These are phyloP conservation scores for Zygoascus ofunaensis DNA, from an alignment of 805 yeast genomes.

Conservation along the genomic window DNA sequence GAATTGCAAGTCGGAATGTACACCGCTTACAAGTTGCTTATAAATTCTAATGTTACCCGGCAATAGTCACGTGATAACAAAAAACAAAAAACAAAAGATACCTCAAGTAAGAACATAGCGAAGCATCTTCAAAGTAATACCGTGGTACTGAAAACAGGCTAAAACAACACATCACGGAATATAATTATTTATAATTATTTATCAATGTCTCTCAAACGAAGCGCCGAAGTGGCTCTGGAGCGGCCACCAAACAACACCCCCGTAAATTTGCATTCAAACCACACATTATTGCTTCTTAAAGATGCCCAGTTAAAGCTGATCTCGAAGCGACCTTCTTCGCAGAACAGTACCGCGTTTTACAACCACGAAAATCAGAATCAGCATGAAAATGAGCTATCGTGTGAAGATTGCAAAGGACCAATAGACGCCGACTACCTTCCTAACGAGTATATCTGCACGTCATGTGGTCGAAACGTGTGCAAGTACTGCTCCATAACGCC, in stretches of 20 bases:
- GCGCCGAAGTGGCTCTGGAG: neutral
- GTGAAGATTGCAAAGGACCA: conserved; percentile 14
- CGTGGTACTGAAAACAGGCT: too few species aligned
- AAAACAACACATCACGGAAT: too few species aligned
- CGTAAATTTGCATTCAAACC: neutral
- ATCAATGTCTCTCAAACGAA: neutral
- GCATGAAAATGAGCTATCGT: conserved; percentile 1
- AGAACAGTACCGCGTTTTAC: too few species aligned
- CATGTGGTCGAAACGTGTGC: conserved; percentile 14
- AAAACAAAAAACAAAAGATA: too few species aligned
- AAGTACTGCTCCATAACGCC: conserved; percentile 15
- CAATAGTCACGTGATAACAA: too few species aligned
- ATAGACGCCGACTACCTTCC: conserved; percentile 5
- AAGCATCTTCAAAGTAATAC: too few species aligned
- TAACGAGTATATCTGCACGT: conserved; percentile 9
- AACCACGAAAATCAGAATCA: too few species aligned
- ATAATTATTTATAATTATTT: too few species aligned
- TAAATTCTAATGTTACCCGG: neutral
- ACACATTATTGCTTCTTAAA: neutral
- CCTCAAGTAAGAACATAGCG: too few species aligned
- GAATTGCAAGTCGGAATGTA: neutral
- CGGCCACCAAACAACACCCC: neutral
- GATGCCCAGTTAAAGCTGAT: neutral
- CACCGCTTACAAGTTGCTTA: neutral
- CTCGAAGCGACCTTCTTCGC: neutral